These are phyloP conservation scores for Chrysoporthe deuterocubensis DNA, from an alignment of 2,329 filamentous ascomycete genomes.

Conservation along the genomic window DNA sequence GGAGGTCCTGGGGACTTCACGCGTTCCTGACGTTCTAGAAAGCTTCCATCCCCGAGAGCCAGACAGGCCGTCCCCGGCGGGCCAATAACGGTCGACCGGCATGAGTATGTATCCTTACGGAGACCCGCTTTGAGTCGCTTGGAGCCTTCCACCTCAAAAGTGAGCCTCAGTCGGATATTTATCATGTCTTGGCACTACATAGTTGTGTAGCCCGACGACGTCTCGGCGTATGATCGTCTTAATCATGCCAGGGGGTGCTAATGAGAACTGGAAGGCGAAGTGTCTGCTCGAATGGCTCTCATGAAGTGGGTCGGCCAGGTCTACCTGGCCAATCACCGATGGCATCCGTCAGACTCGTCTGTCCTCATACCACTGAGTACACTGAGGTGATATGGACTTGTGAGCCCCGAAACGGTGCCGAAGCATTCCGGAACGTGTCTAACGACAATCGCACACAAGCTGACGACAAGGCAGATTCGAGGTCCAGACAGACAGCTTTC, in stretches of 20 bases:
- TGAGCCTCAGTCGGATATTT: not conserved
- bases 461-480: slow-evolving; percentile 1
- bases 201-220: not conserved
- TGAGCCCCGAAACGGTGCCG: not conserved
- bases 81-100: not conserved
- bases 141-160: not conserved
- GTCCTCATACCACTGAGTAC: not conserved
- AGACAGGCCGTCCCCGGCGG: not conserved
- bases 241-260: not conserved
- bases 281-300: not conserved
- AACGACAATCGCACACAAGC: not conserved
- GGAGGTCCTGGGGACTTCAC: not conserved
- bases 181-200: not conserved
- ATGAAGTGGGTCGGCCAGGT: not conserved
- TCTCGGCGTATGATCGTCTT: not conserved
- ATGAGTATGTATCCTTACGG: not conserved
- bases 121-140: slow-evolving; percentile 6
- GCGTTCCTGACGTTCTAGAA: slow-evolving; percentile 23
- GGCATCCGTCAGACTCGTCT: not conserved
- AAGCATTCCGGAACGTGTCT: not conserved
- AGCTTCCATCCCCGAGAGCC: slow-evolving; percentile 5
- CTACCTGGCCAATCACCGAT: not conserved
- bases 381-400: not conserved
- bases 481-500: not conserved
- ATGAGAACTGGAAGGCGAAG: not conserved